Evolutionary conservation across 2,329 filamentous ascomycete species (phyloP), one percentile per base, ranked within the genome.

Genomic region (Penicillium sp.): DNA sequence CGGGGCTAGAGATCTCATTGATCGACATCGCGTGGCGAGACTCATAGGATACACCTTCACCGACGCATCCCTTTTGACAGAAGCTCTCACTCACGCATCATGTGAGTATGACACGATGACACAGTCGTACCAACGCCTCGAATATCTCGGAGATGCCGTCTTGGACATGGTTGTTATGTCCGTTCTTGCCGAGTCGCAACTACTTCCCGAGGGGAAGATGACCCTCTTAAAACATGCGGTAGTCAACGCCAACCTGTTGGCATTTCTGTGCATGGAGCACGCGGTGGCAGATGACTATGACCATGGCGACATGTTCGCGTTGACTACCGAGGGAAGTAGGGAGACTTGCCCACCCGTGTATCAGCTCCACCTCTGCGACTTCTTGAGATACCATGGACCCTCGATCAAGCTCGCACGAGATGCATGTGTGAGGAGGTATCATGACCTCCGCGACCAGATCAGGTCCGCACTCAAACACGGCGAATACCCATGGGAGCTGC

Each of bases 101-200:
- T 76, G 74, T 41, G 73, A 72, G 24, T 67, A 70, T 13, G 71
- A 76, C 4, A 73, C 73, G 2, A 74, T 69, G 18, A 76, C 81
- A 10, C 66, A 69, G 28, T 78, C 77, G 0, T 82, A 83, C 58
- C 86, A 96, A 55, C 80, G 89, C 0, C 77, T 96, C 1, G 91
- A 96, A 61, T 95, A 93, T 59, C 72, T 96, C 0, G 91, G 91
- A 1, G 91, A 97, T 57, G 80, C 89, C 0, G 74, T 96, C 2
- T 79, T 97, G 0, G 91, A 97, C 66, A 78, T 82, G 56, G 73
- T 95, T 45, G 73, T 96, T 40, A 81, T 87, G 6, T 62, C 64
- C 9, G 54, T 81, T 0, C 52, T 67, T 8, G 52, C 57, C 20
- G 23, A 64, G 27, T 46, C 56, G 0, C 63, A 66, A 2, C 61